Percentiles rank a stretch among this genome's conserved stretches.
Conservation (phyloP, 2,329 filamentous ascomycete species). For the Fusarium miscanthi region DNA sequence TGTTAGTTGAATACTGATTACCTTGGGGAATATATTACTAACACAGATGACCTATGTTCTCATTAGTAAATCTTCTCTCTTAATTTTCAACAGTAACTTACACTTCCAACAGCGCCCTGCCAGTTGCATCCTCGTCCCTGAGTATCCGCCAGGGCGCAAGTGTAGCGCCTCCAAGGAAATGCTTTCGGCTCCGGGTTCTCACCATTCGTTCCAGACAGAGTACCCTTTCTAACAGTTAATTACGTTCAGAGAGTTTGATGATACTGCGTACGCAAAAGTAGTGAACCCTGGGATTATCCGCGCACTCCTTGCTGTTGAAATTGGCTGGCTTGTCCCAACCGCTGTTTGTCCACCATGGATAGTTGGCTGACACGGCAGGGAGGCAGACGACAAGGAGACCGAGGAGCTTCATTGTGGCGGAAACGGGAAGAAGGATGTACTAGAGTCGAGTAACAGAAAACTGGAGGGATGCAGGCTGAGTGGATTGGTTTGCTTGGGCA, state of each 20-base stretch:
- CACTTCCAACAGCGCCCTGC: not conserved
- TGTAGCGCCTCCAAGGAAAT: not conserved
- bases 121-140: not conserved
- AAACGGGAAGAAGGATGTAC: accelerated
- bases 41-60: not conserved
- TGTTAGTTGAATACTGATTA: not conserved
- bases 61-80: no score
- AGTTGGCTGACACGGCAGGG: not conserved
- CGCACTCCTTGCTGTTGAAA: not conserved
- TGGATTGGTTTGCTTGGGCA: not conserved
- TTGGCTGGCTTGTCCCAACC: not conserved
- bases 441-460: accelerated
- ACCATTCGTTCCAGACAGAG: accelerated
- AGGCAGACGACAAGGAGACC: not conserved
- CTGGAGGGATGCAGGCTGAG: accelerated
- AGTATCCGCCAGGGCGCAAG: not conserved
- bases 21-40: no score
- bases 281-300: not conserved
- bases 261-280: not conserved
- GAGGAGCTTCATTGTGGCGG: not conserved
- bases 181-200: not conserved
- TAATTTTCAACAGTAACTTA: no score
- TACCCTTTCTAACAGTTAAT: accelerated
- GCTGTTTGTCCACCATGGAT: not conserved
- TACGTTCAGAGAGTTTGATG: accelerated